Conservation (phyloP, 179 eudicot species). For the Silene coronaria region DNA sequence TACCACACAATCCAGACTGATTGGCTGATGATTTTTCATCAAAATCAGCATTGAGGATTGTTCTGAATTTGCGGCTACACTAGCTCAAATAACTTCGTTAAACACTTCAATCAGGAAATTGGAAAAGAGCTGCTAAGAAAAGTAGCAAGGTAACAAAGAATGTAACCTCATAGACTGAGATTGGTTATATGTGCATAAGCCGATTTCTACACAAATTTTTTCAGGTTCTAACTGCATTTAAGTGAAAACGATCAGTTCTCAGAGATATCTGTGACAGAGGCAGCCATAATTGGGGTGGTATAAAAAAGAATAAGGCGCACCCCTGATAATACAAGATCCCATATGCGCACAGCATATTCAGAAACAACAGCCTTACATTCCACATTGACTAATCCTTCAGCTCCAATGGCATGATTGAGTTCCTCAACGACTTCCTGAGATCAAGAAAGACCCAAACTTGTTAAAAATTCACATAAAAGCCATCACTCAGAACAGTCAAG, state of each 20-base stretch:
- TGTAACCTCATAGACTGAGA: conserved; percentile 22
- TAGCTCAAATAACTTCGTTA: conserved; percentile 8
- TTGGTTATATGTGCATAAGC: conserved; percentile 28
- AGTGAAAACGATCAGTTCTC: conserved; percentile 8
- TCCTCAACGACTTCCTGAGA: conserved; percentile 52
- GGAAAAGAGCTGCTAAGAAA: neutral
- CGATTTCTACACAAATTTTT: conserved; percentile 26
- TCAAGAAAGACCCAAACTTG: neutral
- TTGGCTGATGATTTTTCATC: conserved; percentile 11
- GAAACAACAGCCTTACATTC: conserved; percentile 60
- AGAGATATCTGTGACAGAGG: neutral
- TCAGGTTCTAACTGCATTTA: conserved; percentile 32
- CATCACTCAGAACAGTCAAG: neutral
- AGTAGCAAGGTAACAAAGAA: neutral
- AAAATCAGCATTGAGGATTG: neutral
- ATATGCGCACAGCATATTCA: conserved; percentile 49
- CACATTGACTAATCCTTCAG: conserved; percentile 57
- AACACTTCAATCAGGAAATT: neutral
- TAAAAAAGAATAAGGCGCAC: conserved; percentile 27
- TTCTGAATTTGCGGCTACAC: conserved; percentile 22
- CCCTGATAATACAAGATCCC: conserved; percentile 70
- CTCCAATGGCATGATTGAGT: conserved; percentile 75
- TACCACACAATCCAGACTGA: conserved; percentile 25
- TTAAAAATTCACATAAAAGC: neutral
- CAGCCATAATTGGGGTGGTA: neutral